These are phyloP conservation scores for Aphanomyces euteiches DNA, from an alignment of 352 stramenopile species.

Conservation along the genomic window DNA sequence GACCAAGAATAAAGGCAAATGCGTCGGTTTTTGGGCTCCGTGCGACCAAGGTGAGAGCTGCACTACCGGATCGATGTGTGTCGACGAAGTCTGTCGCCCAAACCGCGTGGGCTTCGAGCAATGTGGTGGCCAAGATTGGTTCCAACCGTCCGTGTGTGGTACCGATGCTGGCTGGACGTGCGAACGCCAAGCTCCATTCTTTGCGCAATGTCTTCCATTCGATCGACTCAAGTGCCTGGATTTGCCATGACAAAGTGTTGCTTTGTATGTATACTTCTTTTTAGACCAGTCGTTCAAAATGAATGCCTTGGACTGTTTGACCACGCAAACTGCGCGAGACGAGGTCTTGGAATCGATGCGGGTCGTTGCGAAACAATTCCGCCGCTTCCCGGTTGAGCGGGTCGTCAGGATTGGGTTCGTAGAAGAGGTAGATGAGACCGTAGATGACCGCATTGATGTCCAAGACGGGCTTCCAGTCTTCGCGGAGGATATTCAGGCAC, in stretches of 20 bases:
- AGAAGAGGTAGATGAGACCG: conserved; percentile 99
- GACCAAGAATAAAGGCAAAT: not conserved
- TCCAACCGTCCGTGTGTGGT: conserved; percentile 14
- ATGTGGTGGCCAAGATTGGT: conserved; percentile 21
- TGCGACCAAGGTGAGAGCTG: conserved; percentile 10
- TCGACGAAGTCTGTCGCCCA: conserved; percentile 19
- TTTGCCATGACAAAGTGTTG: not conserved
- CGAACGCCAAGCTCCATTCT: conserved; percentile 19
- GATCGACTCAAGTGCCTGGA: not conserved
- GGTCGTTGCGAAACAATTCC: conserved; percentile 94
- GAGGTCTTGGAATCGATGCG: conserved; percentile 87
- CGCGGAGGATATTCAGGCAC: conserved; percentile 96
- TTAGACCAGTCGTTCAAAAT: conserved; percentile 81
- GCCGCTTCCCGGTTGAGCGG: conserved; percentile 97
- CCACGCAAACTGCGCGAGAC: conserved; percentile 83
- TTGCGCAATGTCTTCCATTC: conserved; percentile 23
- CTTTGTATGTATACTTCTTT: conserved; percentile 2
- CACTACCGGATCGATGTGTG: conserved; percentile 5
- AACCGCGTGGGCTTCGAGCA: conserved; percentile 25
- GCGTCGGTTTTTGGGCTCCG: conserved; percentile 24
- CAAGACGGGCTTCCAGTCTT: conserved; percentile 98
- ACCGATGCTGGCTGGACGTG: conserved; percentile 19
- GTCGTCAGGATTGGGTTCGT: conserved; percentile 98
- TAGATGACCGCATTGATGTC: conserved; percentile 99
- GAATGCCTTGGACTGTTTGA: conserved; percentile 75